Percentiles rank a stretch among this genome's conserved stretches.
phyloP scores from a whole-genome alignment of 2,329 filamentous ascomycete species.

The Orbilia brochopaga region DNA sequence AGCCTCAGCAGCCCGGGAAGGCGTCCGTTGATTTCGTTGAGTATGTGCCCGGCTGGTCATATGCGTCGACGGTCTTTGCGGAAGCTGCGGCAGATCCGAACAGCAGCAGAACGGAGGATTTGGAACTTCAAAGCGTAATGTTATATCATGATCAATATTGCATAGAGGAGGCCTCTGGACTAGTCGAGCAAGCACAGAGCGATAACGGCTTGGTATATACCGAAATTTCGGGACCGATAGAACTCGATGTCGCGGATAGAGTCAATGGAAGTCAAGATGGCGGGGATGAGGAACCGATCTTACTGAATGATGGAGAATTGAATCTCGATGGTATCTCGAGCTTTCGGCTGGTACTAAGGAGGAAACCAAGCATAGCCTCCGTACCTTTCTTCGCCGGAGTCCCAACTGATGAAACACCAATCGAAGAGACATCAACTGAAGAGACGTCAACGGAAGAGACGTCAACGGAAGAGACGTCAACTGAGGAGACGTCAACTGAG shows the following conservation, averaged over 20 bases:
- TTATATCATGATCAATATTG: slow-evolving; percentile 40
- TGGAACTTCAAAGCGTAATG: slow-evolving; percentile 32
- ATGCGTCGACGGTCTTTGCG: slow-evolving; percentile 16
- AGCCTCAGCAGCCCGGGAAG: slow-evolving; percentile 26
- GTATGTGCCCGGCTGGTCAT: slow-evolving; percentile 18
- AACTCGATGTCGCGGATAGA: slow-evolving; percentile 29
- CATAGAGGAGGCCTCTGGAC: slow-evolving; percentile 24
- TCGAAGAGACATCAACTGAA: background rate
- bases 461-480: too few relatives aligned
- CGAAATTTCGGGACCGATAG: slow-evolving; percentile 16
- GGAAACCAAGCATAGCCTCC: slow-evolving; percentile 6
- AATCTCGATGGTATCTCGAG: slow-evolving; percentile 31
- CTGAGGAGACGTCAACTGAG: too few relatives aligned
- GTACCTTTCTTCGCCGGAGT: background rate
- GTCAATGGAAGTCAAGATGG: background rate
- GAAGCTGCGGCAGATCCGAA: slow-evolving; percentile 19
- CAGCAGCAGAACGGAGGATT: slow-evolving; percentile 22
- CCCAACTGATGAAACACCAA: slow-evolving; percentile 2
- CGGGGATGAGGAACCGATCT: background rate
- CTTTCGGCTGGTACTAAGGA: slow-evolving; percentile 33
- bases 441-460: too few relatives aligned
- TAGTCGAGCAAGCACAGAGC: slow-evolving; percentile 3
- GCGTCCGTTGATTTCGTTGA: slow-evolving; percentile 39
- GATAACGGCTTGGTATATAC: slow-evolving; percentile 12
- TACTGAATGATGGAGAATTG: slow-evolving; percentile 22